These are phyloP conservation scores for Oryza officinalis DNA, from an alignment of 176 grass and related monocot genomes.

Conservation along the genomic window DNA sequence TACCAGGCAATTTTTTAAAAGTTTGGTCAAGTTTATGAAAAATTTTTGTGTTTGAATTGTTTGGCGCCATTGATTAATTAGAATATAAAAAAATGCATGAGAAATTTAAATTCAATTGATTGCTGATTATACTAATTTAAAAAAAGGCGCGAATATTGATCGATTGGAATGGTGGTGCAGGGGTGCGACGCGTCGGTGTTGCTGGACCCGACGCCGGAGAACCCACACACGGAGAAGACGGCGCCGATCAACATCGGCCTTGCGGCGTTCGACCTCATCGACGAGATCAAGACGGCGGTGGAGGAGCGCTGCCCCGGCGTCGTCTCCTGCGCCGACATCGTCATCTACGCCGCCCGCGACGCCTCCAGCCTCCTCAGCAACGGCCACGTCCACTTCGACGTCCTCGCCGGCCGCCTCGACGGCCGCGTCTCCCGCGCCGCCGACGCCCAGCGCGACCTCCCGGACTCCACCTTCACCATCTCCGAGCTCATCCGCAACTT, in stretches of 20 bases:
- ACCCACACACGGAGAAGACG: constrained; percentile 60
- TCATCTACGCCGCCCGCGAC: constrained; percentile 57
- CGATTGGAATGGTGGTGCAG: neutral
- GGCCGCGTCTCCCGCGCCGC: constrained; percentile 45
- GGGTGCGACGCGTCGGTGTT: constrained; percentile 54
- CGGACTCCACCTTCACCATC: constrained; percentile 59
- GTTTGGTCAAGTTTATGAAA: too few species aligned
- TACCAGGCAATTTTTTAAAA: too few species aligned
- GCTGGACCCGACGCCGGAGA: constrained; percentile 47
- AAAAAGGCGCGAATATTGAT: too few species aligned
- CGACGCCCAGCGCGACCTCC: constrained; percentile 61
- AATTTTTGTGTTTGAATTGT: too few species aligned
- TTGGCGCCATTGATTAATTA: too few species aligned
- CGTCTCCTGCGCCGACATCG: constrained; percentile 64
- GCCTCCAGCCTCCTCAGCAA: constrained; percentile 49
- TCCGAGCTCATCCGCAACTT: constrained; percentile 48
- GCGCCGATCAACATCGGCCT: constrained; percentile 59
- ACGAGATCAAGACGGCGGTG: constrained; percentile 53
- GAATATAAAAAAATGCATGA: too few species aligned
- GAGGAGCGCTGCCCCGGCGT: constrained; percentile 43
- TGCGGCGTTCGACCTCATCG: constrained; percentile 55
- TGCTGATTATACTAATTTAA: too few species aligned
- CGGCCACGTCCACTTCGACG: constrained; percentile 49
- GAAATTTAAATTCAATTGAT: too few species aligned
- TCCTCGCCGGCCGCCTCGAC: constrained; percentile 50